A percentile compares a stretch with the other conserved stretches of the same genome.
phyloP scores from a whole-genome alignment of 345 rosid species.

The Sisymbrium altissimum region DNA sequence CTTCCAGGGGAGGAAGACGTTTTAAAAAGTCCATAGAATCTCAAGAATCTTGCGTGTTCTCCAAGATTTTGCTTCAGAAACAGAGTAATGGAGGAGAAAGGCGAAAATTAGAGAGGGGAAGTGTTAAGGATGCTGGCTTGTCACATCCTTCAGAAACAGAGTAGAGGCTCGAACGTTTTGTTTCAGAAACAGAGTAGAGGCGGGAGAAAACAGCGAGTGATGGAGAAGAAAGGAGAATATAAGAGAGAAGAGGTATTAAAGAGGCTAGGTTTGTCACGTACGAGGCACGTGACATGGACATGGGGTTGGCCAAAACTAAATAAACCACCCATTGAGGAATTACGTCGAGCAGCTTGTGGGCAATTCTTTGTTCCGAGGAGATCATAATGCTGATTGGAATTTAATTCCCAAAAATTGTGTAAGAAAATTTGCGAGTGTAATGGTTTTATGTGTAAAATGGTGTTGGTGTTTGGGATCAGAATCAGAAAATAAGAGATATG shows the following conservation, averaged over 20 bases:
- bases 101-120: too few species aligned
- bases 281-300: not conserved
- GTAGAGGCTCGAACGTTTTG: too few species aligned
- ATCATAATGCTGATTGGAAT: too few species aligned
- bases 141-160: too few species aligned
- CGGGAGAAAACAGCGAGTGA: not conserved
- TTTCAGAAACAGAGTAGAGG: not conserved
- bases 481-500: too few species aligned
- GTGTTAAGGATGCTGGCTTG: too few species aligned
- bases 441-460: too few species aligned
- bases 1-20: not conserved
- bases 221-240: not conserved
- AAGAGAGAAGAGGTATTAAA: not conserved
- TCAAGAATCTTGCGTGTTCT: not conserved
- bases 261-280: not conserved
- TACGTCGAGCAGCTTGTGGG: slow-evolving; percentile 10
- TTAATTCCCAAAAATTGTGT: too few species aligned
- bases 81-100: too few species aligned
- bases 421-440: too few species aligned
- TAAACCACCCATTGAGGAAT: not conserved
- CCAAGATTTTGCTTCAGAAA: too few species aligned
- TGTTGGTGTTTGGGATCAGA: too few species aligned
- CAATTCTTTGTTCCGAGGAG: not conserved
- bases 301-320: not conserved
- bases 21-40: not conserved